These are phyloP conservation scores for Cornus suecica DNA, from an alignment of 148 eudicot species.

Conservation along the genomic window DNA sequence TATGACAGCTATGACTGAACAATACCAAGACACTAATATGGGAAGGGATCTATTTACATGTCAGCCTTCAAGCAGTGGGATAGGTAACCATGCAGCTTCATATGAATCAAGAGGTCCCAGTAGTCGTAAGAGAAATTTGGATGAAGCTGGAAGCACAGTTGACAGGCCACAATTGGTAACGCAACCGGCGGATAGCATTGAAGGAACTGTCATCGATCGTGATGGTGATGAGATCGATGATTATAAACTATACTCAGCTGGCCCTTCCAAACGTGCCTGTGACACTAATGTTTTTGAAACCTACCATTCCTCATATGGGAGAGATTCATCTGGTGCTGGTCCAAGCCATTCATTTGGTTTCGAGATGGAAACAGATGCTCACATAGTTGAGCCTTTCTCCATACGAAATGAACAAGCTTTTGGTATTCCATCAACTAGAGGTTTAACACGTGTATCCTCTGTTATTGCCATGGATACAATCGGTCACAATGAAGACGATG, in stretches of 20 bases:
- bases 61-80: constrained; percentile 93
- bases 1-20: constrained; percentile 48
- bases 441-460: constrained; percentile 81
- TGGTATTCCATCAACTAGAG: constrained; percentile 61
- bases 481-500: constrained; percentile 61
- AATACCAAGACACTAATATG: constrained; percentile 48
- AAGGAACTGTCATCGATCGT: constrained; percentile 93
- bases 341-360: constrained; percentile 78
- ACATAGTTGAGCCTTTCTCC: constrained; percentile 38
- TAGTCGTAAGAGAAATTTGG: constrained; percentile 83
- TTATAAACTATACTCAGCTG: constrained; percentile 69
- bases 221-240: constrained; percentile 95
- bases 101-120: constrained; percentile 97
- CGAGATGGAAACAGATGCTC: constrained; percentile 56
- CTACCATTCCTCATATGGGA: constrained; percentile 51
- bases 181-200: constrained; percentile 89
- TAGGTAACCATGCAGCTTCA: constrained; percentile 95
- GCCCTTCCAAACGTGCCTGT: constrained; percentile 86
- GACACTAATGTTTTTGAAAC: constrained; percentile 55
- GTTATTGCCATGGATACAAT: constrained; percentile 94
- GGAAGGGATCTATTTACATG: constrained; percentile 84
- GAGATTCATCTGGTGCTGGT: constrained; percentile 86
- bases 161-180: constrained; percentile 65
- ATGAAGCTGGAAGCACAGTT: constrained; percentile 94
- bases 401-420: constrained; percentile 48